Evolutionary conservation across 495 filamentous ascomycete species (phyloP).

Genomic region (Talaromyces borbonicus): DNA sequence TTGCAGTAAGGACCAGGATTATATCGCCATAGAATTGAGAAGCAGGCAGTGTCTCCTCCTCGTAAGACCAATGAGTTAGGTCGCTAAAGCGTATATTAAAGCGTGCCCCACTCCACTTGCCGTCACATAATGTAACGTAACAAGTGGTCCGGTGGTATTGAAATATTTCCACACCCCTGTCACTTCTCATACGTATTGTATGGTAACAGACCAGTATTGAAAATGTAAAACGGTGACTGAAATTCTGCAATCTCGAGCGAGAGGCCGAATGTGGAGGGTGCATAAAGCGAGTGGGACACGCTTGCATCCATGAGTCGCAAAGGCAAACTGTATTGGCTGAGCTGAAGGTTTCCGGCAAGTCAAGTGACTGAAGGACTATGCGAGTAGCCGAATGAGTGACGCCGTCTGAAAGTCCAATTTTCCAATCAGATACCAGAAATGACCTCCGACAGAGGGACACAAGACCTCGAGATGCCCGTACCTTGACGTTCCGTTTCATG

Average conservation of each 20-base stretch:
- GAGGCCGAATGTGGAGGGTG: not conserved
- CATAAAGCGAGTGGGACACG: not conserved
- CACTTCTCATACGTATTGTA: not conserved
- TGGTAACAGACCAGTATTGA: not conserved
- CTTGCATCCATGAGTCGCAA: conserved; percentile 2
- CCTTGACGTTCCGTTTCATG: no score
- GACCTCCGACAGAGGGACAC: not conserved
- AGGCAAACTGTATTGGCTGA: conserved; percentile 3
- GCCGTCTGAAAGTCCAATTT: not conserved
- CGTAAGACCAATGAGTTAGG: no score
- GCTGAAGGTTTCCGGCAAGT: conserved; percentile 33
- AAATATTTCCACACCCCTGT: conserved; percentile 3
- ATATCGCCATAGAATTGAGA: no score
- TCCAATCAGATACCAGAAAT: conserved; percentile 6
- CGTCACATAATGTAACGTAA: conserved; percentile 6
- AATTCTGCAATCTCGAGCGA: not conserved
- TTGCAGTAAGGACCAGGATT: no score
- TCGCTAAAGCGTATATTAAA: not conserved
- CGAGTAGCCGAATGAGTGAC: conserved; percentile 31
- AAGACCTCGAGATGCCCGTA: not conserved
- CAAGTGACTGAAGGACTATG: conserved; percentile 62
- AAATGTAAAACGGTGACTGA: conserved; percentile 3
- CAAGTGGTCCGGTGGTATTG: not conserved
- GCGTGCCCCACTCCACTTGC: conserved; percentile 2
- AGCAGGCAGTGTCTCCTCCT: no score